Percentiles rank a stretch among this genome's conserved stretches.
phyloP scores from a whole-genome alignment of 306 rosid species.

The Medicago lupulina region DNA sequence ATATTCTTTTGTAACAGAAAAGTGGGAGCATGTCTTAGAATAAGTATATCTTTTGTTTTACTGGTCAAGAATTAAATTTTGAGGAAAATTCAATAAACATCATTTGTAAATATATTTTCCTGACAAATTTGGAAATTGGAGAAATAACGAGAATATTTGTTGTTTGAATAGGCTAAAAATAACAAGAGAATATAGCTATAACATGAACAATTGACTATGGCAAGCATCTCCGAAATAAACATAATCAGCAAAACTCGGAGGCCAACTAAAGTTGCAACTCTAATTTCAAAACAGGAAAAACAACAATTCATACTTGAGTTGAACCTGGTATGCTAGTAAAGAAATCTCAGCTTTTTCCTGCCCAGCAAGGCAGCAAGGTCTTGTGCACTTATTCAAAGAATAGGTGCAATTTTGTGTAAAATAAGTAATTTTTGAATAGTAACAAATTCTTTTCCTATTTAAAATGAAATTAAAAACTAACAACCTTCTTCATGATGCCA shows the following conservation, averaged over 20 bases:
- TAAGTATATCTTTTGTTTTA: background rate
- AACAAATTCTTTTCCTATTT: constrained; percentile 10
- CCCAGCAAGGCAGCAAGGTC: background rate
- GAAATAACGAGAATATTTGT: constrained; percentile 1
- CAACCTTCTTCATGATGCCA: background rate
- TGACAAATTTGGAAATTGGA: background rate
- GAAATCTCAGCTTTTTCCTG: background rate
- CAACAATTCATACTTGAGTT: background rate
- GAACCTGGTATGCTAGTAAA: background rate
- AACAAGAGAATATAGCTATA: background rate
- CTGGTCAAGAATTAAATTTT: background rate
- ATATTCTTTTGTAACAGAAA: background rate
- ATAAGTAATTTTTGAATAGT: background rate
- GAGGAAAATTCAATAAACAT: background rate
- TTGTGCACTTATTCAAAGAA: constrained; percentile 35
- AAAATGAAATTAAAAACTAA: constrained; percentile 13
- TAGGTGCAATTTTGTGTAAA: background rate
- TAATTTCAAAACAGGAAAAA: background rate
- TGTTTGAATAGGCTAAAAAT: too few species aligned
- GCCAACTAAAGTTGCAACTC: constrained; percentile 1
- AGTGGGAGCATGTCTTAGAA: background rate
- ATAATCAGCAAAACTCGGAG: constrained; percentile 34
- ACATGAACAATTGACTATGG: background rate
- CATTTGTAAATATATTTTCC: constrained; percentile 5
- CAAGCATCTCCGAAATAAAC: constrained; percentile 22